A percentile compares a stretch with the other conserved stretches of the same genome.
phyloP scores from a whole-genome alignment of 1,284 basidiomycete species.

The Ganoderma lingzhi region DNA sequence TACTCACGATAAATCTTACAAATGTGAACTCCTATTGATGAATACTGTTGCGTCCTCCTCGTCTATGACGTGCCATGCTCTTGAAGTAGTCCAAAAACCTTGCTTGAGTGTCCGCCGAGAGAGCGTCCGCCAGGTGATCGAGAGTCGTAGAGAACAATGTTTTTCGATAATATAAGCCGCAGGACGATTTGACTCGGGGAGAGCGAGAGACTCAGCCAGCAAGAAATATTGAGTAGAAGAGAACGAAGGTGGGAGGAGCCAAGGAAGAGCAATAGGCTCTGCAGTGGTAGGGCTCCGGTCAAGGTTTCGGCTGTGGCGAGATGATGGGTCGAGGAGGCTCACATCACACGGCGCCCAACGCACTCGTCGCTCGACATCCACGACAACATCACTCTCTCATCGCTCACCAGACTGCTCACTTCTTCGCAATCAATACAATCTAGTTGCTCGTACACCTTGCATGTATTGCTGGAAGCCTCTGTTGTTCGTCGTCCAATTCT shows the following conservation, averaged over 20 bases:
- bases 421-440: background rate
- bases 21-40: background rate
- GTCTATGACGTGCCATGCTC: background rate
- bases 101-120: background rate
- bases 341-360: background rate
- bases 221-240: background rate
- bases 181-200: background rate
- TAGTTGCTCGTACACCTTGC: background rate
- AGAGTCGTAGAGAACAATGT: background rate
- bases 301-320: background rate
- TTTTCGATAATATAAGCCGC: background rate
- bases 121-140: background rate
- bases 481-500: background rate
- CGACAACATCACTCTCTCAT: background rate
- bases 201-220: background rate
- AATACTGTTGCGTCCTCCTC: background rate
- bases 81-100: background rate
- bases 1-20: background rate
- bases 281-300: background rate
- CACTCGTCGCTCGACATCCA: background rate
- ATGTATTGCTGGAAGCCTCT: background rate
- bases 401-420: background rate
- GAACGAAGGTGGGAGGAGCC: background rate
- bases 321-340: too few species aligned
- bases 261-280: background rate